phyloP scores from a whole-genome alignment of 352 stramenopile genomes.

The Thalassiosira hispida region DNA sequence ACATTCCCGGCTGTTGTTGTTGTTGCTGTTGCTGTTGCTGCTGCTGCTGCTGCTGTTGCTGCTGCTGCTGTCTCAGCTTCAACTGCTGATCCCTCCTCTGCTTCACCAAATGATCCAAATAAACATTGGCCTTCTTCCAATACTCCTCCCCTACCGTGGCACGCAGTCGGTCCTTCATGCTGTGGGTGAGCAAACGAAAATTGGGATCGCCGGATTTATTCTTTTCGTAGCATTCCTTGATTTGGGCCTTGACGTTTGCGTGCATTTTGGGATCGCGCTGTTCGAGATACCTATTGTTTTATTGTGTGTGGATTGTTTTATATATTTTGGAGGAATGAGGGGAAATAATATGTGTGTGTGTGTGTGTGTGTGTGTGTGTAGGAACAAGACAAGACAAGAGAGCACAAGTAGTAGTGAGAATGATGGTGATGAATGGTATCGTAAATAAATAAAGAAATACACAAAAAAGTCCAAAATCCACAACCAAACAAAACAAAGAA shows the following conservation, averaged over 20 bases:
- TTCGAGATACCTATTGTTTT: constrained; percentile 67
- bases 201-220: constrained; percentile 73
- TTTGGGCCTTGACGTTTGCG: constrained; percentile 65
- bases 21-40: constrained; percentile 22
- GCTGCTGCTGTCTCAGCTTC: constrained; percentile 2
- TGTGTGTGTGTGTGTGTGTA: too few species aligned
- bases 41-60: constrained; percentile 19
- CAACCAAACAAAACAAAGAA: too few species aligned
- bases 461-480: too few species aligned
- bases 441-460: too few species aligned
- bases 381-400: too few species aligned
- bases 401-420: too few species aligned
- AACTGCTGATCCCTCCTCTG: constrained; percentile 24
- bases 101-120: constrained; percentile 67
- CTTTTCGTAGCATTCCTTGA: constrained; percentile 81
- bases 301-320: neutral
- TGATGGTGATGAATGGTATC: too few species aligned
- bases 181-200: constrained; percentile 71
- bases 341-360: constrained; percentile 5
- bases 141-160: constrained; percentile 71
- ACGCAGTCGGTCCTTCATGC: constrained; percentile 71
- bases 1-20: constrained; percentile 17
- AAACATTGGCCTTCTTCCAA: constrained; percentile 76
- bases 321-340: too few species aligned
- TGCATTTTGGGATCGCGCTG: constrained; percentile 72